Evolutionary conservation across 2,329 filamentous ascomycete genomes (phyloP), one percentile per base, ranked within the genome.

Genomic region (Aotearoamyces nothofagi): DNA sequence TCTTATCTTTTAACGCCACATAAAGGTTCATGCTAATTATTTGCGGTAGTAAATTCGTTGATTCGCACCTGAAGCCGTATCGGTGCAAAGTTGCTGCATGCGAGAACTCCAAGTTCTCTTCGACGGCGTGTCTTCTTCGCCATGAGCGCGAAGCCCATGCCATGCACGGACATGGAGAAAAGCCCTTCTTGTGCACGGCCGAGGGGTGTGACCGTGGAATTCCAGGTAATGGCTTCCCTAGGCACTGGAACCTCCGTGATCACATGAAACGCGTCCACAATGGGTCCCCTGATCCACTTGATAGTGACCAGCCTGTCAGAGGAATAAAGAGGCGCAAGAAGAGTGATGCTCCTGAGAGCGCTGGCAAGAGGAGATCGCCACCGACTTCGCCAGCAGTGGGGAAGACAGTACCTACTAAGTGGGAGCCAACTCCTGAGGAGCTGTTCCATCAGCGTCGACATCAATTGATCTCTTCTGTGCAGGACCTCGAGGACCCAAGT

Each of bases 201-300:
- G 66, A 78, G 15, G 83, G 81, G 36, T 96, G 87, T 47, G 84
- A 94, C 48, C 78, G 87, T 39, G 74, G 82, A 33, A 62, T 78
- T 17, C 61, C 69, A 14, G 84, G 83, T 44, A 83, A 87, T 51
- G 87, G 87, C 43, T 96, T 96, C 49, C 87, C 86, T 20, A 77
- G 87, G 44, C 78, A 86, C 45, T 96, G 90, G 82, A 96, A 96
- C 57, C 69, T 93, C 30, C 76, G 79, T 54, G 87, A 96, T 57
- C 87, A 96, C 64, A 94, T 94, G 86, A 82, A 83, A 58, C 78
- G 87, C 37, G 86, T 94, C 5, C 87, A 96, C 59, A 74, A 74
- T 37, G 42, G 49, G 29, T 36, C 42, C 28, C 40, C 42, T 22
- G 34, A 36, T 39, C 14, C 26, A 41, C 24, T 15, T 13, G 20